Evolutionary conservation across 345 rosid species (phyloP).

Genomic region (Aurinia saxatilis): DNA sequence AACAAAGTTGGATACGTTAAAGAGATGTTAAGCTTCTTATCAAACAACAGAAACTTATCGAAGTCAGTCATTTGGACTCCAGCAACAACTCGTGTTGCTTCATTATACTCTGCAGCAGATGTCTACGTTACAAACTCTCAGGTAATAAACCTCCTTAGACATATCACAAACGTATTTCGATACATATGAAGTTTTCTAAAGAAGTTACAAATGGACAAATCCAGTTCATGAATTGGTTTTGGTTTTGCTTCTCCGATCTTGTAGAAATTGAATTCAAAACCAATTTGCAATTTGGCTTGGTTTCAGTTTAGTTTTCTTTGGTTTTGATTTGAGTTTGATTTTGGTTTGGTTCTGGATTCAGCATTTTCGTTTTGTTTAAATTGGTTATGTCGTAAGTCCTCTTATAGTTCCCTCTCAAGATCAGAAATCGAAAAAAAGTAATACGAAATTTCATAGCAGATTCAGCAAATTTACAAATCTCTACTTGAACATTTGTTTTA

Average conservation of each 20-base stretch:
- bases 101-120: constrained; percentile 94
- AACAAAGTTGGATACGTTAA: constrained; percentile 75
- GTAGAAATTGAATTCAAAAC: not conserved
- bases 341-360: too few relatives aligned
- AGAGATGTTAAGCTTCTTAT: constrained; percentile 52
- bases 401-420: too few relatives aligned
- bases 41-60: constrained; percentile 57
- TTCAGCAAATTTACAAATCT: too few relatives aligned
- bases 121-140: constrained; percentile 85
- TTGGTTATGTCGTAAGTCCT: too few relatives aligned
- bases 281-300: not conserved
- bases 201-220: too few relatives aligned
- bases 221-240: too few relatives aligned
- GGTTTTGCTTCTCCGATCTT: not conserved
- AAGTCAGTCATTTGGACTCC: constrained; percentile 72
- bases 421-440: too few relatives aligned
- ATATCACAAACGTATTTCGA: not conserved
- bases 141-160: constrained; percentile 34
- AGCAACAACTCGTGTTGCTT: constrained; percentile 86
- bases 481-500: not conserved
- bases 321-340: too few relatives aligned
- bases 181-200: not conserved
- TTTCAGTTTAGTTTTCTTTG: too few relatives aligned
- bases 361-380: too few relatives aligned
- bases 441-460: too few relatives aligned